These are phyloP conservation scores for Herpotrichia juniperi DNA, from an alignment of 2,329 filamentous ascomycete species.

Conservation along the genomic window DNA sequence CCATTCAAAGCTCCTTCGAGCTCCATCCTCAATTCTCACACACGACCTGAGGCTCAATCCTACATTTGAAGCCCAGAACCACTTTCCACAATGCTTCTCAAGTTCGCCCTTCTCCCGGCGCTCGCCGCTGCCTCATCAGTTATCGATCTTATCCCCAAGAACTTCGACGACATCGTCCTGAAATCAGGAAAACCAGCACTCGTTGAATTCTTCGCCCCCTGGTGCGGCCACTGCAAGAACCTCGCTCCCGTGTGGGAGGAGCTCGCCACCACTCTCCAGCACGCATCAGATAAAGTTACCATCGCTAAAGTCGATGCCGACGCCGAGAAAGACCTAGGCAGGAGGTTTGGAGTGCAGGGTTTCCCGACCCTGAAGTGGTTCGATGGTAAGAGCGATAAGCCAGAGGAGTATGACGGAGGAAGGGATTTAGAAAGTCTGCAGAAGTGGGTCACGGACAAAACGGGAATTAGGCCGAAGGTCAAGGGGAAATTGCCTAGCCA, in stretches of 20 bases:
- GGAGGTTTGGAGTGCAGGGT: conserved; percentile 86
- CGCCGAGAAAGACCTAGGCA: conserved; percentile 80
- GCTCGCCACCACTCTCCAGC: conserved; percentile 75
- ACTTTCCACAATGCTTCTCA: conserved; percentile 38
- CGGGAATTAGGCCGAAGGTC: conserved; percentile 78
- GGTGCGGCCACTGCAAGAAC: conserved; percentile 99
- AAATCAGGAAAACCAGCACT: conserved; percentile 93
- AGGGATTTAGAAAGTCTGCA: conserved; percentile 86
- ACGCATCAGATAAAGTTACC: conserved; percentile 75
- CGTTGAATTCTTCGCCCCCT: conserved; percentile 97
- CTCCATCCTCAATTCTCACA: conserved; percentile 1
- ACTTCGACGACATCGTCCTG: conserved; percentile 90
- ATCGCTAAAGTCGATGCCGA: conserved; percentile 98
- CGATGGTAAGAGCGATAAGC: conserved; percentile 88
- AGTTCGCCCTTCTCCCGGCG: conserved; percentile 39
- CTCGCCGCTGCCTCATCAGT: conserved; percentile 75
- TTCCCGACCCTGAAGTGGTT: conserved; percentile 99
- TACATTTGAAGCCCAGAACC: conserved; percentile 15
- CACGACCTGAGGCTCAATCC: conserved; percentile 18
- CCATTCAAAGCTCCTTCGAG: conserved; percentile 2
- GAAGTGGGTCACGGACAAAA: conserved; percentile 85
- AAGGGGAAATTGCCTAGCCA: conserved; percentile 74
- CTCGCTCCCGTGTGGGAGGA: conserved; percentile 95
- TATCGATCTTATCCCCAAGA: conserved; percentile 83
- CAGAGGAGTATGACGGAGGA: conserved; percentile 83